Evolutionary conservation across 257 asterid genomes (phyloP), one percentile per base, ranked within the genome.

Genomic region (Nicotiana sylvestris): DNA sequence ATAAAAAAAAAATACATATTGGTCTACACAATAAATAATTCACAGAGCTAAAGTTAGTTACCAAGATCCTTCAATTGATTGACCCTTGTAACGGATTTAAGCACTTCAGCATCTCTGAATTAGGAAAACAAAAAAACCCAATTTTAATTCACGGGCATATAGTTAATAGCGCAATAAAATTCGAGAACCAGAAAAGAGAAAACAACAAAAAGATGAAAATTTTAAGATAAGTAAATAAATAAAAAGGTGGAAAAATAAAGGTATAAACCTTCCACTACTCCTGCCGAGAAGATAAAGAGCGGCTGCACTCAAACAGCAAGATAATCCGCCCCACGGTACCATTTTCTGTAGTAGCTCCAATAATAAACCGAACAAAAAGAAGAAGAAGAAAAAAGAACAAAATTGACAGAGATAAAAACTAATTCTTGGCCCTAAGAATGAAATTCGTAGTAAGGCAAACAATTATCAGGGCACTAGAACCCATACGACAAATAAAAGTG

Each of bases 271-370:
- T 85, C 98, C 98, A 78, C 97, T 94, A 86, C 97, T 93, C 89
- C 98, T 88, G 15, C 99, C 98, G 76, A 96, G 98, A 83, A 96
- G 93, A 90, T 94, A 96, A 70, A 96, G 97, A 76, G 98, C 99
- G 4, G 97, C 97, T 9, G 97, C 99, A 83, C 99, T 88, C 77
- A 96, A 86, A 88, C 99, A 94, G 87, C 98, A 96, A 78, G 97
- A 83, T 57, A 96, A 80, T 82, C 99, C 99, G 43, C 96, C 96
- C 86, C 97, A 88, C 17, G 98, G 98, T 78, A 88, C 92, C 98
- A 95, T 95, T 86, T 85, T 77, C 46, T 67, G 29, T 7, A 21
- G 4, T 8, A 76, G 81, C 61, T 55, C 66, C 35, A 77, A 77
- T 30, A 6, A 58, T 9, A 43, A 43, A 43, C 11, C 51, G 3